phyloP scores from a whole-genome alignment of 345 rosid genomes.

The Viola odorata region DNA sequence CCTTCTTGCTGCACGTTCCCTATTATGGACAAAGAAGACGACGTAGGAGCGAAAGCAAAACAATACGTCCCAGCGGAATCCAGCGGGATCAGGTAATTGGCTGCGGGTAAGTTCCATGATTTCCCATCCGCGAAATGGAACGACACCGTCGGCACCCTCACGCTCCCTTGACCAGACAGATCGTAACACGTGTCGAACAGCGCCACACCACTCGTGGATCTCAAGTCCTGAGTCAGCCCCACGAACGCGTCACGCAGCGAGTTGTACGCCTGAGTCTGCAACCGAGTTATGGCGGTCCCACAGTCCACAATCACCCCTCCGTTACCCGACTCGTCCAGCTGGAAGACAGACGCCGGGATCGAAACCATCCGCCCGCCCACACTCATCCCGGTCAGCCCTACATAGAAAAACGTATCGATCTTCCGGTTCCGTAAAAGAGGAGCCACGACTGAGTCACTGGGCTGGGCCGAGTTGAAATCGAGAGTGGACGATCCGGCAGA shows the following conservation, averaged over 20 bases:
- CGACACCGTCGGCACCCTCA: constrained; percentile 74
- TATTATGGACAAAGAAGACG: constrained; percentile 71
- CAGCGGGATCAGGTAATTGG: constrained; percentile 71
- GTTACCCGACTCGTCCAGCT: constrained; percentile 55
- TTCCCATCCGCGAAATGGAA: constrained; percentile 58
- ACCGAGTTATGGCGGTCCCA: constrained; percentile 87
- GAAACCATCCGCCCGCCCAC: constrained; percentile 69
- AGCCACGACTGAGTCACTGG: constrained; percentile 45
- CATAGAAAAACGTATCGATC: constrained; percentile 78
- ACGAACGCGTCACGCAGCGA: constrained; percentile 72
- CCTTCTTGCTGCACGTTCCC: constrained; percentile 98
- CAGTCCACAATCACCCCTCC: constrained; percentile 88
- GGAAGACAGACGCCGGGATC: constrained; percentile 53
- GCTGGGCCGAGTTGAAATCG: constrained; percentile 64
- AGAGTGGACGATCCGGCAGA: constrained; percentile 56
- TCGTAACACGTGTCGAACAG: constrained; percentile 95
- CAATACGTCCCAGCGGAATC: constrained; percentile 70
- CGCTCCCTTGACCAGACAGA: constrained; percentile 49
- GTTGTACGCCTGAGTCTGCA: constrained; percentile 71
- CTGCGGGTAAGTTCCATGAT: constrained; percentile 56
- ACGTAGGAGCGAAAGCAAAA: constrained; percentile 92
- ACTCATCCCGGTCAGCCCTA: constrained; percentile 71
- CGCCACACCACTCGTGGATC: constrained; percentile 40
- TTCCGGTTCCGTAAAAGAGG: constrained; percentile 53
- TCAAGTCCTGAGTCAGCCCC: constrained; percentile 31